Evolutionary conservation across 345 rosid species (phyloP).

Genomic region (Camelina hispida): DNA sequence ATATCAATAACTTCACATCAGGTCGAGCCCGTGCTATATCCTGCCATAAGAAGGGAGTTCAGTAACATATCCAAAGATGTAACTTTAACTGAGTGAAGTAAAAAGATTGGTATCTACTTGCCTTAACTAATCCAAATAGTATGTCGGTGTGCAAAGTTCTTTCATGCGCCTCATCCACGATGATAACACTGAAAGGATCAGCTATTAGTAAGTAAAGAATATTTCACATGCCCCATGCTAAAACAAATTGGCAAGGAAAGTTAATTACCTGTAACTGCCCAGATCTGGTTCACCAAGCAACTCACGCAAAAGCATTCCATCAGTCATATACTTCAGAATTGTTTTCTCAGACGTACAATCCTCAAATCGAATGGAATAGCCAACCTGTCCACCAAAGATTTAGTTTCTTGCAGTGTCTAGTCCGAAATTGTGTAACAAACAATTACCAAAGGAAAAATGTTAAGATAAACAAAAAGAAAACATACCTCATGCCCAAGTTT

Average conservation of each 20-base stretch:
- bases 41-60: conserved; percentile 43
- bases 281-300: conserved; percentile 85
- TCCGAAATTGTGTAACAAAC: not conserved
- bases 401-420: not conserved
- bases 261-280: conserved; percentile 65
- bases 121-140: conserved; percentile 85
- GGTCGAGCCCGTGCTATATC: conserved; percentile 76
- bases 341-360: conserved; percentile 91
- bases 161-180: conserved; percentile 98
- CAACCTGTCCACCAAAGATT: conserved; percentile 56
- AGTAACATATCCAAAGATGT: conserved; percentile 13
- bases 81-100: not conserved
- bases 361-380: conserved; percentile 92
- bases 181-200: conserved; percentile 62
- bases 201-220: conserved; percentile 20
- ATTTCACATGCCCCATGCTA: not conserved
- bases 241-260: not conserved
- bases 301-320: conserved; percentile 88
- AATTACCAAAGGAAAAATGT: not conserved
- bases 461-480: not conserved
- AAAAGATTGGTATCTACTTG: conserved; percentile 35
- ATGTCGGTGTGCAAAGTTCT: conserved; percentile 88
- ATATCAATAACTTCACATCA: conserved; percentile 76
- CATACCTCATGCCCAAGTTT: conserved; percentile 90
- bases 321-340: conserved; percentile 81